Conservation (phyloP, 2,329 filamentous ascomycete genomes). For the Dactylellina haptotyla region DNA sequence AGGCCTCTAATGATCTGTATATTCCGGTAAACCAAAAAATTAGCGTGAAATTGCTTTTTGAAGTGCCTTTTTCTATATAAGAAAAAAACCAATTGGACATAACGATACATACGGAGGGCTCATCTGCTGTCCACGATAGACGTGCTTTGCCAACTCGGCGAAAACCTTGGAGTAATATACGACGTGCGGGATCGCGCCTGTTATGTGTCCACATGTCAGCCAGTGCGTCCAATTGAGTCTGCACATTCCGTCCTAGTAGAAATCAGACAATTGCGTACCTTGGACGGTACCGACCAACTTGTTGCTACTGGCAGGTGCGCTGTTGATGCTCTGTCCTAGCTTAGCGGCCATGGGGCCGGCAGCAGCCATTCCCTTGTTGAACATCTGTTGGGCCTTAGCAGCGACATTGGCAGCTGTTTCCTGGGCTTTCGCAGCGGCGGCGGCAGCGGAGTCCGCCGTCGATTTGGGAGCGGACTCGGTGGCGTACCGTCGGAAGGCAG, state of each 20-base stretch:
- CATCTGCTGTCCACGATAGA: constrained; percentile 91
- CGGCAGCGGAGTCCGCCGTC: constrained; percentile 47
- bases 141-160: constrained; percentile 85
- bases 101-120: constrained; percentile 81
- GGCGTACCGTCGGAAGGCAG: constrained; percentile 47
- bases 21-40: not conserved
- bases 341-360: constrained; percentile 60
- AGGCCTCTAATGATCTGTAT: constrained; percentile 33
- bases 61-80: no score
- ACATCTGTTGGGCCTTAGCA: constrained; percentile 59
- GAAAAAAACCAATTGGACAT: not conserved
- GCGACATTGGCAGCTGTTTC: constrained; percentile 57
- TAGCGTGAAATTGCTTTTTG: no score
- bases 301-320: constrained; percentile 81
- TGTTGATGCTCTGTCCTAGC: constrained; percentile 61
- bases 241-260: not conserved
- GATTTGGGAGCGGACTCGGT: constrained; percentile 49
- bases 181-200: constrained; percentile 85
- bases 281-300: constrained; percentile 79
- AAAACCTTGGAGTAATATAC: constrained; percentile 92
- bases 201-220: constrained; percentile 26
- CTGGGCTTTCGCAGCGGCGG: constrained; percentile 51
- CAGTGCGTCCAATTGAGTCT: not conserved
- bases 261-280: constrained; percentile 73
- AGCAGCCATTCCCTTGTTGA: constrained; percentile 63